Percentiles rank a stretch among this genome's conserved stretches.
phyloP scores from a whole-genome alignment of 495 filamentous ascomycete species.

The Schizothecium vesticola region DNA sequence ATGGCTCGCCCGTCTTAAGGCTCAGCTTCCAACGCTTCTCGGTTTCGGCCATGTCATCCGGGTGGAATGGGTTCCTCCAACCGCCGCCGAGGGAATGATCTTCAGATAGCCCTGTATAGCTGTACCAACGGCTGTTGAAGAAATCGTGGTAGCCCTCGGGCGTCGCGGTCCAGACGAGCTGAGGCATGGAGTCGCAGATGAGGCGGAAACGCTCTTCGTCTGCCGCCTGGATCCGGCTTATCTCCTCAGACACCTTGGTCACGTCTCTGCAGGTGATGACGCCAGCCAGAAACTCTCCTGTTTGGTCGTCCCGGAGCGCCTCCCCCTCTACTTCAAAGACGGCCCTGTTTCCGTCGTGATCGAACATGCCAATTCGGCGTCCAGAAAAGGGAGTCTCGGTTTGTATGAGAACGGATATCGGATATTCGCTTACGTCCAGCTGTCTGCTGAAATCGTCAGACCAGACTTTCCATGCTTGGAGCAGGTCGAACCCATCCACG shows the following conservation, averaged over 20 bases:
- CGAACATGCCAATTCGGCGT: conserved; percentile 54
- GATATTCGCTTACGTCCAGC: conserved; percentile 52
- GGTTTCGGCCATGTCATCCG: conserved; percentile 53
- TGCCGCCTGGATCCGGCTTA: conserved; percentile 54
- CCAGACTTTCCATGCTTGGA: conserved; percentile 51
- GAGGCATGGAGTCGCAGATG: conserved; percentile 67
- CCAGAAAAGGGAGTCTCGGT: conserved; percentile 51
- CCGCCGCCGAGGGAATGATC: conserved; percentile 43
- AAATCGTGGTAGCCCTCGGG: conserved; percentile 59
- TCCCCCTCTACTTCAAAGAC: conserved; percentile 58
- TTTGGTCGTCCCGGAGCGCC: conserved; percentile 50
- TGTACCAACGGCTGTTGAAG: conserved; percentile 64
- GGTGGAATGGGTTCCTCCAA: conserved; percentile 43
- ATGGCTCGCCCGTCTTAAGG: conserved; percentile 59
- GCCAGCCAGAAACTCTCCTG: conserved; percentile 62
- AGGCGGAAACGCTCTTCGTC: conserved; percentile 62
- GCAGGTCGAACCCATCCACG: conserved; percentile 47
- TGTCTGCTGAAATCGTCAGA: conserved; percentile 56
- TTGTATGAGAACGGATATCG: conserved; percentile 52
- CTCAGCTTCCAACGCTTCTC: conserved; percentile 50
- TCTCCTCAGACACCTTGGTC: conserved; percentile 52
- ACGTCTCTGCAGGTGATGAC: conserved; percentile 61
- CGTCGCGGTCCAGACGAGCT: conserved; percentile 61
- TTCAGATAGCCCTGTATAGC: conserved; percentile 59
- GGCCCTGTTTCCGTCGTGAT: conserved; percentile 38